Conservation (phyloP, 192 early-diverging fungal species). For the Rhizophagus sp. region DNA sequence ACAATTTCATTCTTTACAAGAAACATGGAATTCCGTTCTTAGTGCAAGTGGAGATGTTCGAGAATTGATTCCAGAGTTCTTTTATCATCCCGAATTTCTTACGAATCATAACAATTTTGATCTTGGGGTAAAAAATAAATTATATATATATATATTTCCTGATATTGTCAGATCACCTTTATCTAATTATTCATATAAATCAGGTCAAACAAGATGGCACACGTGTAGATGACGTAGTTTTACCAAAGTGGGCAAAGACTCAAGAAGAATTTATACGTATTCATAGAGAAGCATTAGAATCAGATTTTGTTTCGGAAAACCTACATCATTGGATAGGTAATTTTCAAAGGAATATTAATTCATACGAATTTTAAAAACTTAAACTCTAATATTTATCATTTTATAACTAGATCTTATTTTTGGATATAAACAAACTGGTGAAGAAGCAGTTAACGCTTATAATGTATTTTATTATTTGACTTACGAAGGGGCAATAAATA, state of each 20-base stretch:
- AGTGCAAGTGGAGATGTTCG: conserved; percentile 71
- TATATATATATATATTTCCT: no score
- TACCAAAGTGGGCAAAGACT: conserved; percentile 75
- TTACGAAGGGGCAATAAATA: conserved; percentile 77
- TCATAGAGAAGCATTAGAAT: conserved; percentile 74
- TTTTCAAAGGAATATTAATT: neutral
- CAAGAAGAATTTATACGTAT: conserved; percentile 82
- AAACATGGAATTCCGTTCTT: conserved; percentile 58
- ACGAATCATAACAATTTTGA: conserved; percentile 60
- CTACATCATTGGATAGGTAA: conserved; percentile 74
- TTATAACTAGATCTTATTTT: conserved; percentile 73
- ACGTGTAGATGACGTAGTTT: conserved; percentile 46
- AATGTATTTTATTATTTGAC: conserved; percentile 79
- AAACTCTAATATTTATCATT: neutral
- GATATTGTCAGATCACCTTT: neutral
- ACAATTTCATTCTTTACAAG: conserved; percentile 67
- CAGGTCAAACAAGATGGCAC: conserved; percentile 26
- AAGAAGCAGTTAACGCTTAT: conserved; percentile 70
- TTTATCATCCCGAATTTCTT: conserved; percentile 86
- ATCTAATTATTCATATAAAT: neutral
- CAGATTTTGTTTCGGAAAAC: conserved; percentile 74
- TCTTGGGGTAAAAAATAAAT: conserved; percentile 37
- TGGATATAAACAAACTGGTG: conserved; percentile 81
- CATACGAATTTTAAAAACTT: neutral
- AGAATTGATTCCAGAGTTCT: conserved; percentile 93